Conservation (phyloP, 2,329 filamentous ascomycete species). For the Aspergillus amoenus region DNA sequence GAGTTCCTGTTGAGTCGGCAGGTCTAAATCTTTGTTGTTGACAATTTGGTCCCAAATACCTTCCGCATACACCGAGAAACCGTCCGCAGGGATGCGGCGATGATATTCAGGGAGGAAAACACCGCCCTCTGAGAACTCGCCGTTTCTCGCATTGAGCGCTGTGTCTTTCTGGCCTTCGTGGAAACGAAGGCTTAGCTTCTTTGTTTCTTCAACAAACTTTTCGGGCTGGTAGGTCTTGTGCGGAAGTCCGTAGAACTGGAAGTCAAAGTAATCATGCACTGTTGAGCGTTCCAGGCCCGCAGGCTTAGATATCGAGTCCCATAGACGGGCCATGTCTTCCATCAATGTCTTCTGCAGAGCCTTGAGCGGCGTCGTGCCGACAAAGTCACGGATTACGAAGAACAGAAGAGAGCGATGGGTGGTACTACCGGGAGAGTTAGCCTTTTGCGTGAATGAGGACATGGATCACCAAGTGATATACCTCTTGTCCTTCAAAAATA, state of each 20-base stretch:
- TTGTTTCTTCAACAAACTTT: conserved; percentile 78
- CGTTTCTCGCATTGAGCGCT: conserved; percentile 58
- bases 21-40: conserved; percentile 95
- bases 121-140: conserved; percentile 74
- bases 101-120: conserved; percentile 95
- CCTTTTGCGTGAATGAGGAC: conserved; percentile 16
- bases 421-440: conserved; percentile 55
- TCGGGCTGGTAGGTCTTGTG: conserved; percentile 97
- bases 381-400: conserved; percentile 97
- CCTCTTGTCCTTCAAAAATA: conserved; percentile 95
- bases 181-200: conserved; percentile 78
- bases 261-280: conserved; percentile 98
- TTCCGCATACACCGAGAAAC: conserved; percentile 90
- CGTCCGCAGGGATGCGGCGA: conserved; percentile 90
- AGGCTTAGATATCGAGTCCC: conserved; percentile 90
- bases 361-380: conserved; percentile 83
- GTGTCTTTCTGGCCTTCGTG: conserved; percentile 73
- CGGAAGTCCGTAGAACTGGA: conserved; percentile 90
- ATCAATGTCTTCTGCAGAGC: conserved; percentile 89
- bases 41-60: conserved; percentile 98
- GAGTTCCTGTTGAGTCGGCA: conserved; percentile 95
- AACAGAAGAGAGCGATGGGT: conserved; percentile 89
- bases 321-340: conserved; percentile 88
- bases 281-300: conserved; percentile 79
- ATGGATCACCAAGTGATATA: conserved; percentile 45